phyloP scores from a whole-genome alignment of 2,329 filamentous ascomycete genomes.

The Dryadomyces quercus-mongolicae region DNA sequence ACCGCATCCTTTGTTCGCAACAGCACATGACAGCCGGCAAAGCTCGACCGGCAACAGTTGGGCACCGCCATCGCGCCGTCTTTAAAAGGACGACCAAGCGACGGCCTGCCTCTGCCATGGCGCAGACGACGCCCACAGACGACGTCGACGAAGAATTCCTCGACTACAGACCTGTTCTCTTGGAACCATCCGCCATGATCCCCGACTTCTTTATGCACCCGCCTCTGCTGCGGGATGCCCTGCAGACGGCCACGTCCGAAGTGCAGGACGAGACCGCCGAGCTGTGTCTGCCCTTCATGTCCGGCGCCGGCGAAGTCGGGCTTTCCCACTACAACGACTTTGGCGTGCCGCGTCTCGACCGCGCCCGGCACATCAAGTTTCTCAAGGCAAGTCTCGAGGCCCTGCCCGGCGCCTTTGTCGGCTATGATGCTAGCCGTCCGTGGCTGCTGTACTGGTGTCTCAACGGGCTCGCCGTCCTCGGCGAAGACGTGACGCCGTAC shows the following conservation, averaged over 20 bases:
- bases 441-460: conserved; percentile 95
- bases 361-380: conserved; percentile 49
- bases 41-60: conserved; percentile 5
- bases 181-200: conserved; percentile 21
- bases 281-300: conserved; percentile 58
- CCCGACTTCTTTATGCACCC: conserved; percentile 44
- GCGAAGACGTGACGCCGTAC: conserved; percentile 59
- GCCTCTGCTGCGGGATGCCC: conserved; percentile 52
- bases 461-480: conserved; percentile 61
- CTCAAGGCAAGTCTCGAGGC: conserved; percentile 43
- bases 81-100: conserved; percentile 13
- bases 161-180: neutral
- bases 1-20: neutral
- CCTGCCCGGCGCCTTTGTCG: conserved; percentile 59
- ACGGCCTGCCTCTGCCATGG: conserved; percentile 6
- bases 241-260: conserved; percentile 55
- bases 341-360: conserved; percentile 65
- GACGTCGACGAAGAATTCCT: conserved; percentile 15
- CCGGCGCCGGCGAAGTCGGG: conserved; percentile 43
- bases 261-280: conserved; percentile 58
- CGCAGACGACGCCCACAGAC: neutral
- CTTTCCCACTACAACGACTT: conserved; percentile 47
- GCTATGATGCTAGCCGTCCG: conserved; percentile 74
- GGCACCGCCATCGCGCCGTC: conserved; percentile 12
- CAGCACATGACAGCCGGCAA: conserved; percentile 8